A percentile compares a stretch with the other conserved stretches of the same genome.
These are phyloP conservation scores for Xylariaceae sp. DNA, from an alignment of 2,329 filamentous ascomycete genomes.

Conservation along the genomic window DNA sequence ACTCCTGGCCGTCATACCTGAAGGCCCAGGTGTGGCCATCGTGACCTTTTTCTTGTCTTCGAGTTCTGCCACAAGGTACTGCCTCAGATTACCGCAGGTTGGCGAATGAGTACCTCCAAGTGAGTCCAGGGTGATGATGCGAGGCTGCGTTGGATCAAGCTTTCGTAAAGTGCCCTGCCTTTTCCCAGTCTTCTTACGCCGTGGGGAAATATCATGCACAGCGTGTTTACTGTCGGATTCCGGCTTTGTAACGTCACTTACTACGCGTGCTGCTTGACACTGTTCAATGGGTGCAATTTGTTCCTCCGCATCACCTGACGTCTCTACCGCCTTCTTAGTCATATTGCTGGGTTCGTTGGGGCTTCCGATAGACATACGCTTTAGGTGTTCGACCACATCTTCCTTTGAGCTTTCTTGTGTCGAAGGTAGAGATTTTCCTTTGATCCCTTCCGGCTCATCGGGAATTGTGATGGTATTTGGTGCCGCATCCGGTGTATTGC, in stretches of 20 bases:
- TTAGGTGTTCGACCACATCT: constrained; percentile 22
- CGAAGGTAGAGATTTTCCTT: not conserved
- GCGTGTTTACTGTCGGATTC: constrained; percentile 15
- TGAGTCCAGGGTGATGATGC: constrained; percentile 86
- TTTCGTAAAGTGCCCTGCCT: constrained; percentile 37
- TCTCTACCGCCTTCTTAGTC: constrained; percentile 21
- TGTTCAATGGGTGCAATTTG: not conserved
- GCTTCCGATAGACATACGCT: constrained; percentile 30
- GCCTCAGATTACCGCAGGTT: constrained; percentile 67
- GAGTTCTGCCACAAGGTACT: constrained; percentile 75
- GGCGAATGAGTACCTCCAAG: constrained; percentile 62
- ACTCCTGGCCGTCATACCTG: constrained; percentile 66
- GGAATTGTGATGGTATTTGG: constrained; percentile 13
- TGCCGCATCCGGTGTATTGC: not conserved
- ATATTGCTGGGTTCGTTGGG: constrained; percentile 9
- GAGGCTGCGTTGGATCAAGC: constrained; percentile 54
- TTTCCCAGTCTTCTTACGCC: constrained; percentile 32
- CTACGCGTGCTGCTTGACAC: constrained; percentile 11
- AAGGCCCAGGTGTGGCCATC: constrained; percentile 19
- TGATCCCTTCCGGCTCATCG: constrained; percentile 2
- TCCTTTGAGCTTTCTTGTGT: constrained; percentile 3
- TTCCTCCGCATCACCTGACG: constrained; percentile 5
- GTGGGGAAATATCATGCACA: constrained; percentile 12
- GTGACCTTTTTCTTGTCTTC: constrained; percentile 52
- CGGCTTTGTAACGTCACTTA: constrained; percentile 14